A percentile compares a stretch with the other conserved stretches of the same genome.
Evolutionary conservation across 257 asterid species (phyloP).

Genomic region (Ophiorrhiza pumila): DNA sequence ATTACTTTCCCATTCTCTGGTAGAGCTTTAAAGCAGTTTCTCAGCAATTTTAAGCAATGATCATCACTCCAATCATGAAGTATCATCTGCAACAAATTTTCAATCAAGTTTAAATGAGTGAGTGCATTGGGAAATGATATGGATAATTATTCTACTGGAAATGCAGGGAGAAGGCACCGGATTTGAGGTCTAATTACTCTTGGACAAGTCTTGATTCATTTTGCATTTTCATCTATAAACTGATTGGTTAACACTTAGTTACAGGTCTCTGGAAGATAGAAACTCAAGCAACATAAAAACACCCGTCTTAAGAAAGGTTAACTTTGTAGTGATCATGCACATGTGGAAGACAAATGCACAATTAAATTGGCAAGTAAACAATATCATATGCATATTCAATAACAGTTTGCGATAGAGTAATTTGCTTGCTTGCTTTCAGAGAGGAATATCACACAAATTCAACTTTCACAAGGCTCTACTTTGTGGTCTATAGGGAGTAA

Average conservation of each 20-base stretch:
- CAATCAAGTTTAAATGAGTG: neutral
- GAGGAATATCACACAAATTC: neutral
- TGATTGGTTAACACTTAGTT: neutral
- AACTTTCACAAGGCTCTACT: neutral
- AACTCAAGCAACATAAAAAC: neutral
- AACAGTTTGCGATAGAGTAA: neutral
- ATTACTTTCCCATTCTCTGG: slow-evolving; percentile 16
- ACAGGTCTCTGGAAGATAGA: neutral
- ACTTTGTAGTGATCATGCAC: neutral
- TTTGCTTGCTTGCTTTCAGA: neutral
- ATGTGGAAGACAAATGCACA: neutral
- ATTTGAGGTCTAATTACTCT: neutral
- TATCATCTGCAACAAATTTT: slow-evolving; percentile 5
- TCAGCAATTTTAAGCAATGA: slow-evolving; percentile 14
- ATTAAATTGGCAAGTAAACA: neutral
- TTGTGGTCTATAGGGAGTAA: neutral
- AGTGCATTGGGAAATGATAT: neutral
- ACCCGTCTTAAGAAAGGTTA: neutral
- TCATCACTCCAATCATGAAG: slow-evolving; percentile 19
- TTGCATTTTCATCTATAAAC: neutral
- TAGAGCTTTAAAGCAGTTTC: slow-evolving; percentile 15
- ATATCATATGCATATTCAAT: neutral
- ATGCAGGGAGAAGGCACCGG: neutral
- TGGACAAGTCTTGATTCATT: neutral
- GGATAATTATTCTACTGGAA: neutral